Percentiles rank a stretch among this genome's conserved stretches.
Conservation (phyloP, 75 land plant genomes). For the Cryptomeria japonica region DNA sequence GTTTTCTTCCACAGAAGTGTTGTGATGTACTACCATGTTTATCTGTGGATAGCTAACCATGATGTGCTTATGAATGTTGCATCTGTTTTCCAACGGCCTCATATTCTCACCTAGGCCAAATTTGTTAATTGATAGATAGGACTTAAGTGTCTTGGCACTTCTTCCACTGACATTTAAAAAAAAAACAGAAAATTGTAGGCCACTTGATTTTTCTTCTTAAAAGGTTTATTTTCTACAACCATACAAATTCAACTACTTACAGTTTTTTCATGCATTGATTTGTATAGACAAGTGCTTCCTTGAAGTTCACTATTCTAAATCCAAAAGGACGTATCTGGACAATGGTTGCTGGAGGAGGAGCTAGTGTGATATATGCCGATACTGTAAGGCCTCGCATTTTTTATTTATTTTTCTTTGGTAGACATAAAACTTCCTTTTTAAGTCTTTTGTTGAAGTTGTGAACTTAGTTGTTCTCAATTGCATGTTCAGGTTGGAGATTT, state of each 20-base stretch:
- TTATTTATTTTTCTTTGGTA: neutral
- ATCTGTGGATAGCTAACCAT: neutral
- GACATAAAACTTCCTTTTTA: neutral
- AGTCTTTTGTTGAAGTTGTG: neutral
- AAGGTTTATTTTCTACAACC: neutral
- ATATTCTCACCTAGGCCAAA: neutral
- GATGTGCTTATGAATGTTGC: neutral
- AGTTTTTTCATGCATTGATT: neutral
- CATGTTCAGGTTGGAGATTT: slow-evolving; percentile 85
- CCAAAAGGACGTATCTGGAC: slow-evolving; percentile 98
- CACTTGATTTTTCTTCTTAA: neutral
- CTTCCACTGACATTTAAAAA: neutral
- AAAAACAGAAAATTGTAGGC: neutral
- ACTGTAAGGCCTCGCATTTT: slow-evolving; percentile 54
- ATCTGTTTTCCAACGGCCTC: neutral
- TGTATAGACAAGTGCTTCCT: slow-evolving; percentile 92
- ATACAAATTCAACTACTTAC: neutral
- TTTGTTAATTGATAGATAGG: neutral
- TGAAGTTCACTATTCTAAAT: slow-evolving; percentile 93
- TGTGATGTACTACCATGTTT: neutral
- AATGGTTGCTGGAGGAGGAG: slow-evolving; percentile 99
- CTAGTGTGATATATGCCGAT: slow-evolving; percentile 98
- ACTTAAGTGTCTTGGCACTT: neutral
- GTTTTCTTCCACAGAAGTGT: neutral
- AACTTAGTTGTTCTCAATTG: neutral